A percentile compares a stretch with the other conserved stretches of the same genome.
Conservation (phyloP, 1,284 basidiomycete species). For the Pholiota adiposa region DNA sequence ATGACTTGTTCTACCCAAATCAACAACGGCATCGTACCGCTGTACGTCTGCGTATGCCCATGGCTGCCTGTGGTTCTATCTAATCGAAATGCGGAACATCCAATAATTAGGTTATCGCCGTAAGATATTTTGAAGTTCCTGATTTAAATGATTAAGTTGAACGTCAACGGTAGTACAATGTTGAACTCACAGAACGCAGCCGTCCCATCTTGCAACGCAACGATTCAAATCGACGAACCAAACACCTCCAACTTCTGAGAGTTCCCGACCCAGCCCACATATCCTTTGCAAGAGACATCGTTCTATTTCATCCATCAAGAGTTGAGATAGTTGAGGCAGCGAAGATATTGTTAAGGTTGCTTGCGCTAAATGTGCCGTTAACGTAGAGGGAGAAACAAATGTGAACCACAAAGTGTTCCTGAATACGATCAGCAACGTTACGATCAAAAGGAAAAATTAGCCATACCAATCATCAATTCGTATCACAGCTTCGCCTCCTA, state of each 20-base stretch:
- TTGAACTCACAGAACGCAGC: constrained; percentile 66
- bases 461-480: constrained; percentile 67
- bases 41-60: constrained; percentile 47
- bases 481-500: constrained; percentile 72
- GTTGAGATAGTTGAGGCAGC: constrained; percentile 71
- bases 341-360: constrained; percentile 73
- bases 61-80: constrained; percentile 44
- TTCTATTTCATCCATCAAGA: constrained; percentile 77
- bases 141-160: neutral
- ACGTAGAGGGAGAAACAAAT: constrained; percentile 69
- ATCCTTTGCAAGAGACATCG: constrained; percentile 66
- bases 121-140: constrained; percentile 70
- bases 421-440: constrained; percentile 6
- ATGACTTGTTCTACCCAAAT: constrained; percentile 56
- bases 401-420: constrained; percentile 77
- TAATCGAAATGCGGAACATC: constrained; percentile 60
- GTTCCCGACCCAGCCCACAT: constrained; percentile 64
- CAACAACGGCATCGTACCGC: constrained; percentile 39
- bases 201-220: constrained; percentile 81
- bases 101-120: constrained; percentile 50
- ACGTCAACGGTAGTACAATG: no score
- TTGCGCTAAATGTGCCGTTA: constrained; percentile 75
- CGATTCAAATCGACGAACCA: constrained; percentile 79
- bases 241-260: constrained; percentile 61
- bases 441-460: neutral